Evolutionary conservation across 2,329 filamentous ascomycete genomes (phyloP).

Genomic region (Fusarium veterinarium): DNA sequence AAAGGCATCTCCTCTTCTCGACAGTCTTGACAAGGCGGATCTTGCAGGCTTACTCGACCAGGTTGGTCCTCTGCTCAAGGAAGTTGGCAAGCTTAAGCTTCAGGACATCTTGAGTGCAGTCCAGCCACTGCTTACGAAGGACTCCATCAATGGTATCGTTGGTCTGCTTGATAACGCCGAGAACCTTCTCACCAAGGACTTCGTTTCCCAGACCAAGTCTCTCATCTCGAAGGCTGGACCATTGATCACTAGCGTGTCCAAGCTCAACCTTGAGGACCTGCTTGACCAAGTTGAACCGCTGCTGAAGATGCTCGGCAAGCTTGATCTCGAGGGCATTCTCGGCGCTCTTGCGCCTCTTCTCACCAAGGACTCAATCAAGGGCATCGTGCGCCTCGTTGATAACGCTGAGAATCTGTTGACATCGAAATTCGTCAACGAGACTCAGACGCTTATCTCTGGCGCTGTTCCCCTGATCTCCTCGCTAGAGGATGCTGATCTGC

Average conservation of each 20-base stretch:
- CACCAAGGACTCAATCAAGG: conserved; percentile 44
- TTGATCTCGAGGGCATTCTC: conserved; percentile 49
- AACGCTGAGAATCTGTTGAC: conserved; percentile 48
- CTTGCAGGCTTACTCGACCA: conserved; percentile 49
- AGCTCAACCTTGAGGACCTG: conserved; percentile 49
- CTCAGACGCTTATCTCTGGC: conserved; percentile 44
- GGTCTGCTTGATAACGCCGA: conserved; percentile 50
- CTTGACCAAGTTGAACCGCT: conserved; percentile 51
- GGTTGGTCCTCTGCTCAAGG: conserved; percentile 49
- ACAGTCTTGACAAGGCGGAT: conserved; percentile 48
- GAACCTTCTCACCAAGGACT: conserved; percentile 44
- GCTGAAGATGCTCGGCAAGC: conserved; percentile 46
- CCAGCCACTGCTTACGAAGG: conserved; percentile 47
- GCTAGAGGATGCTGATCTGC: conserved; percentile 39
- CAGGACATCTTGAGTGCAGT: conserved; percentile 45
- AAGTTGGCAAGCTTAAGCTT: conserved; percentile 49
- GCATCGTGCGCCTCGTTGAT: conserved; percentile 47
- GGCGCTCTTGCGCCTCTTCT: conserved; percentile 44
- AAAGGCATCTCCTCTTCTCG: conserved; percentile 48
- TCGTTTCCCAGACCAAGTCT: conserved; percentile 42
- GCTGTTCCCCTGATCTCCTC: conserved; percentile 43
- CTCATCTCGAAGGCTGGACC: conserved; percentile 47
- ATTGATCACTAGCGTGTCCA: conserved; percentile 48
- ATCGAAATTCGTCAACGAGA: conserved; percentile 45
- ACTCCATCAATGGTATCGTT: conserved; percentile 49